Evolutionary conservation across 75 land plant species (phyloP), one percentile per base, ranked within the genome.

Genomic region (Azolla pinnata): DNA sequence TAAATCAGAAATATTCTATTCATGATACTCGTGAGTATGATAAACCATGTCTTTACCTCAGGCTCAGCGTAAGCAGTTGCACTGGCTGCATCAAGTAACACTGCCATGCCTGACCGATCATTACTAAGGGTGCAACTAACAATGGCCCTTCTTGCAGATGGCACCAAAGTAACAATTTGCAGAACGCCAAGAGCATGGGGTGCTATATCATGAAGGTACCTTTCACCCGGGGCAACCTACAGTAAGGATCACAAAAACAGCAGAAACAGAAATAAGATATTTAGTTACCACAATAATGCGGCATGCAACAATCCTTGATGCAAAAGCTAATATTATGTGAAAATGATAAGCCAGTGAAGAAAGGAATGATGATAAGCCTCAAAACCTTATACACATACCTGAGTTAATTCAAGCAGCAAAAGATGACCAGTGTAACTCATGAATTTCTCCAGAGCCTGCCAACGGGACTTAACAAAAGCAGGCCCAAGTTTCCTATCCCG

Each of bases 401-500:
- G 97, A 72, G 97, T 79, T 24, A 90, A 57, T 59, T 95, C 99
- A 62, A 95, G 56, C 70, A 90, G 71, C 30, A 69, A 79, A 33
- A 78, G 63, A 65, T 95, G 91, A 5, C 99, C 99, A 78, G 80
- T 75, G 45, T 32, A 84, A 54, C 47, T 60, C 47, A 84, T 70
- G 54, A 95, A 95, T 57, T 78, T 83, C 12, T 95, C 92, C 31
- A 90, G 81, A 4, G 74, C 83, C 40, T 86, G 67, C 99, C 99
- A 95, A 10, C 75, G 80, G 29, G 86, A 70, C 70, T 84, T 79
- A 7, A 90, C 99, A 76, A 95, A 79, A 44, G 83, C 82, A 49
- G 97, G 85, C 14, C 97, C 99, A 60, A 95, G 74, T 71, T 90
- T 95, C 62, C 90, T 70, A 61, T 95, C 99, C 47, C 84, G 81